Evolutionary conservation across 768 basidiomycete species (phyloP).

Genomic region (Lactarius vividus): DNA sequence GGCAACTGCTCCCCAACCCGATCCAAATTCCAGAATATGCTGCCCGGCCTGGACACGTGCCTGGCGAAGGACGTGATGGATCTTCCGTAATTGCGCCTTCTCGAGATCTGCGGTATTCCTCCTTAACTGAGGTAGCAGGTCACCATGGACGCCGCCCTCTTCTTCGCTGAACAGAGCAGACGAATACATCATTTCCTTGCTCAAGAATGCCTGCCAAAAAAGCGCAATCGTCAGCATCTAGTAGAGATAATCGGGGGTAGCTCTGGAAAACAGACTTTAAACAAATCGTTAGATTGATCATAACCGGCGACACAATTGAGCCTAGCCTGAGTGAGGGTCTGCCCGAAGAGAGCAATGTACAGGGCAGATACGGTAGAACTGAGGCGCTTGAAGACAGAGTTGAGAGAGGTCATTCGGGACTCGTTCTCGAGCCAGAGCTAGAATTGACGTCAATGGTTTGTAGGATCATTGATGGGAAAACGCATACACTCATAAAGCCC

Average conservation of each 20-base stretch:
- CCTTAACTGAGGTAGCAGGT: slow-evolving; percentile 39
- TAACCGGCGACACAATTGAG: slow-evolving; percentile 82
- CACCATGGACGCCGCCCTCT: slow-evolving; percentile 77
- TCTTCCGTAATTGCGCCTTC: slow-evolving; percentile 79
- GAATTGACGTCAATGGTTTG: neutral
- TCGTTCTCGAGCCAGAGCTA: slow-evolving; percentile 40
- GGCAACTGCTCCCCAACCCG: slow-evolving; percentile 91
- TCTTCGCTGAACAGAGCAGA: slow-evolving; percentile 81
- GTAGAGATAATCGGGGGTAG: slow-evolving; percentile 12
- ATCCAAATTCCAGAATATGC: slow-evolving; percentile 85
- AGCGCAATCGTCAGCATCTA: neutral
- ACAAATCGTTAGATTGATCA: slow-evolving; percentile 88
- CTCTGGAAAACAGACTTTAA: slow-evolving; percentile 48
- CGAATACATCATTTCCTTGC: slow-evolving; percentile 93
- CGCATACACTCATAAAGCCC: slow-evolving; percentile 35
- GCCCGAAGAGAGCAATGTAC: slow-evolving; percentile 70
- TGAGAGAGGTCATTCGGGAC: slow-evolving; percentile 30
- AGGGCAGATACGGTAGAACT: slow-evolving; percentile 32
- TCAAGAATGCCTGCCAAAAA: slow-evolving; percentile 63
- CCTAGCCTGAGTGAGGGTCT: slow-evolving; percentile 69
- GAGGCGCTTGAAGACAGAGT: slow-evolving; percentile 31
- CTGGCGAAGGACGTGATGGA: slow-evolving; percentile 73
- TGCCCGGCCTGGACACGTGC: slow-evolving; percentile 78
- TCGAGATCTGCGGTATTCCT: slow-evolving; percentile 59
- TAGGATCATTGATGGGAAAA: neutral